phyloP scores from a whole-genome alignment of 2,329 filamentous ascomycete genomes.

The Colletotrichum endophyticum region DNA sequence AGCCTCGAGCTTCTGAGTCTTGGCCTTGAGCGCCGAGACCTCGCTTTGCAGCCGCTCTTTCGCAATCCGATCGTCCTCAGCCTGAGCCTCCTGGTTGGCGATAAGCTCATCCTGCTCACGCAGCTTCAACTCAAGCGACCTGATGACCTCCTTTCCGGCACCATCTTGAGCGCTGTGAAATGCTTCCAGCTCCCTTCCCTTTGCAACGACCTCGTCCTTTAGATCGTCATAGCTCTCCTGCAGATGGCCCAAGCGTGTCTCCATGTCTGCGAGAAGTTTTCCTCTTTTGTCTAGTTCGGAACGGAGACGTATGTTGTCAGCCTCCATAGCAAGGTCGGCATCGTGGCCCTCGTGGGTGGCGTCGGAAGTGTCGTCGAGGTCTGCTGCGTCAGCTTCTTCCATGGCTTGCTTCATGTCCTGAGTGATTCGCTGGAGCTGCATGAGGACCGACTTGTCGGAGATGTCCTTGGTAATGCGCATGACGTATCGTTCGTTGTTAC shows the following conservation, averaged over 20 bases:
- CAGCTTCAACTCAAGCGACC: conserved; percentile 60
- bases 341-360: conserved; percentile 52
- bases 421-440: conserved; percentile 50
- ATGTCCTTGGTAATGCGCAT: conserved; percentile 37
- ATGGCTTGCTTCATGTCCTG: conserved; percentile 43
- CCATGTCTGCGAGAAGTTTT: conserved; percentile 63
- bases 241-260: conserved; percentile 63
- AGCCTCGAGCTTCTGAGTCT: conserved; percentile 53
- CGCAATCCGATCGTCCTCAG: conserved; percentile 55
- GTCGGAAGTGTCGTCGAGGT: conserved; percentile 38
- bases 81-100: conserved; percentile 69
- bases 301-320: conserved; percentile 55
- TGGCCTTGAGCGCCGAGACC: conserved; percentile 49
- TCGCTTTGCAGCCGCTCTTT: conserved; percentile 54
- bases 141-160: conserved; percentile 56
- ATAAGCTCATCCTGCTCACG: conserved; percentile 76
- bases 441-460: conserved; percentile 44
- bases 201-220: conserved; percentile 65
- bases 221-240: conserved; percentile 69
- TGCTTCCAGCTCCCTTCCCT: conserved; percentile 58
- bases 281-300: conserved; percentile 57
- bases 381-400: conserved; percentile 37
- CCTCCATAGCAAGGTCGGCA: conserved; percentile 61
- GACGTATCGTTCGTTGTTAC: conserved; percentile 61
- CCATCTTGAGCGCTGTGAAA: conserved; percentile 56